Conservation (phyloP, 2,329 filamentous ascomycete genomes). For the Hypoxylon sp. region DNA sequence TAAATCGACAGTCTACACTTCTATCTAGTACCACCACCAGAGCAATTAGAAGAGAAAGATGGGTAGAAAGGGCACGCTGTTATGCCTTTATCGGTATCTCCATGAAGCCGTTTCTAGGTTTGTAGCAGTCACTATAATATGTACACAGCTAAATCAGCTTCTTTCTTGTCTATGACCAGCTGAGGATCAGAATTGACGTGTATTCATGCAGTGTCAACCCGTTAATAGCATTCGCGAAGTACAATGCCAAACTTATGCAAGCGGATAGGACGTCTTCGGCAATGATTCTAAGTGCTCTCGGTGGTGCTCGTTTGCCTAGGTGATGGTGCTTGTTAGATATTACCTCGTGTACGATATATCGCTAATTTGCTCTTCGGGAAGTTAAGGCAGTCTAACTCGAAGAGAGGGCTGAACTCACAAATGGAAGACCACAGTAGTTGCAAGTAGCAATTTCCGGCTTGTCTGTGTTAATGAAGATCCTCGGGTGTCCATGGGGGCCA, state of each 20-base stretch:
- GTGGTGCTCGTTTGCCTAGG: conserved; percentile 89
- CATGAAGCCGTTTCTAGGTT: conserved; percentile 39
- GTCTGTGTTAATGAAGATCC: conserved; percentile 97
- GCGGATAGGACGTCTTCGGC: conserved; percentile 83
- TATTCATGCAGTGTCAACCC: conserved; percentile 23
- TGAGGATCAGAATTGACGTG: conserved; percentile 25
- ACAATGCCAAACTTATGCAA: conserved; percentile 61
- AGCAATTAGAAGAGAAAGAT: neutral
- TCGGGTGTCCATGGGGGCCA: conserved; percentile 88
- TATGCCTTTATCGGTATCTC: conserved; percentile 12
- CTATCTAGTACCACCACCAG: too few relatives aligned
- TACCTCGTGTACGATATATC: conserved; percentile 13
- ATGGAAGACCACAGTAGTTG: conserved; percentile 93
- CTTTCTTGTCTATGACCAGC: conserved; percentile 15
- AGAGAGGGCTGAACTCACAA: conserved; percentile 69
- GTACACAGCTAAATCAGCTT: conserved; percentile 45
- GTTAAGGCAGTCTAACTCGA: neutral
- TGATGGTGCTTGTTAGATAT: conserved; percentile 41
- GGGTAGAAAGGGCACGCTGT: neutral
- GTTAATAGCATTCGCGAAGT: conserved; percentile 1
- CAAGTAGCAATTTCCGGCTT: conserved; percentile 94
- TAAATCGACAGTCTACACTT: neutral
- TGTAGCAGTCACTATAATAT: conserved; percentile 44
- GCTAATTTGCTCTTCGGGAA: neutral
- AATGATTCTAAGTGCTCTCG: conserved; percentile 85